phyloP scores from a whole-genome alignment of 805 yeast genomes.

The Saturnispora bothae region DNA sequence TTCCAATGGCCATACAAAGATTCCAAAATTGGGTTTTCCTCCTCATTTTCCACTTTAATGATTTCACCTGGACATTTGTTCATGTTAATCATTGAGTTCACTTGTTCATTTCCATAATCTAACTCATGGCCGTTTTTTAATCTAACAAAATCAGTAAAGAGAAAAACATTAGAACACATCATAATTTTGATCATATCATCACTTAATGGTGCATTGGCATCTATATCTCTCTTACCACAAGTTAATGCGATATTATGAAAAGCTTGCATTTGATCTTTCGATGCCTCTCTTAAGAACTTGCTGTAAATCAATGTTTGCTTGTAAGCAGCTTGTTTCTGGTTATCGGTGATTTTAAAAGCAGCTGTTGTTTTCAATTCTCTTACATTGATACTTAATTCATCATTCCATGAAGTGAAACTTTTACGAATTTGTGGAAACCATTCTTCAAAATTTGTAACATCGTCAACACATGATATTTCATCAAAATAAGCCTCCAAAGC shows the following conservation, averaged over 20 bases:
- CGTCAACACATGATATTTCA: conserved; percentile 12
- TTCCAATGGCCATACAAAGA: conserved; percentile 32
- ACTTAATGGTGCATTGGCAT: conserved; percentile 39
- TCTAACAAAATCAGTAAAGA: conserved; percentile 33
- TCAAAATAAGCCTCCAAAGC: conserved; percentile 16
- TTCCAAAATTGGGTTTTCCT: conserved; percentile 2
- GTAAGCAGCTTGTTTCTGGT: conserved; percentile 26
- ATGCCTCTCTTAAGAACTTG: conserved; percentile 33
- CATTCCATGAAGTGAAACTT: conserved; percentile 20
- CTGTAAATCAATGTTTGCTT: conserved; percentile 55
- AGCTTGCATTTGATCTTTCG: conserved; percentile 21
- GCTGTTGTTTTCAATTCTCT: conserved; percentile 58
- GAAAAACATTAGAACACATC: conserved; percentile 27
- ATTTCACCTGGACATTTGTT: neutral
- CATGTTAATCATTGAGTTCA: neutral
- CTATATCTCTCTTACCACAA: conserved; percentile 35
- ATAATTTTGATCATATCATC: conserved; percentile 31
- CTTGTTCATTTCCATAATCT: conserved; percentile 28
- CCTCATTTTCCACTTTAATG: neutral
- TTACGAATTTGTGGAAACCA: conserved; percentile 11
- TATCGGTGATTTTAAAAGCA: conserved; percentile 31
- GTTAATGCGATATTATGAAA: conserved; percentile 37
- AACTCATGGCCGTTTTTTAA: conserved; percentile 37
- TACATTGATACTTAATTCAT: conserved; percentile 25
- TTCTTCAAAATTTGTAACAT: conserved; percentile 16